Base-by-base conservation (phyloP, 352 stramenopile genomes). In the Elongisporangium senticosum region DNA sequence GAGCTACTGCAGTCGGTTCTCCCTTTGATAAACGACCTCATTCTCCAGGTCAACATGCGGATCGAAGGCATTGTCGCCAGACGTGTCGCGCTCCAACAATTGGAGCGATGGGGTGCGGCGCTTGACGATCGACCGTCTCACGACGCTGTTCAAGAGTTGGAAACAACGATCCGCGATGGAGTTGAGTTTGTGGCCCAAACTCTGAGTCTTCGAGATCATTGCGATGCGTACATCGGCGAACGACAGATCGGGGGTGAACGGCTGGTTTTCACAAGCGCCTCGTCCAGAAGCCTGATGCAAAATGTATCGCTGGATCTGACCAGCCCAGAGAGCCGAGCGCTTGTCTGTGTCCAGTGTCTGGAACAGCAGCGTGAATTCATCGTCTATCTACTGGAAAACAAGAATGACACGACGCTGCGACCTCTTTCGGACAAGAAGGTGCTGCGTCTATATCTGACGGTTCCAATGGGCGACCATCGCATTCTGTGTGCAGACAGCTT, bases 401-500 rank as follows among this genome's bases (percentile, higher is more conserved):
- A 50, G 19, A 65, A 59, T 51, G 49, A 62, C 10, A 64, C 39
- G 14, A 14, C 58, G 0, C 50, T 89, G 23, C 64, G 65, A 7
- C 23, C 60, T 7, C 56, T 81, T 11, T 71, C 72, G 3, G 7
- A 37, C 8, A 81, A 78, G 33, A 40, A 54, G 57, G 61, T 53
- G 1, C 62, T 74, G 10, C 69, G 79, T 8, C 63, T 83, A 4
- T 77, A 76, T 50, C 10, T 81, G 3, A 65, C 65, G 0, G 14
- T 76, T 0, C 70, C 75, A 0, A 78, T 93, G 64, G 68, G 74
- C 5, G 76, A 87, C 33, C 65, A 84, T 19, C 72, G 70, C 13
- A 53, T 93, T 2, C 24, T 91, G 10, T 86, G 77, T 58, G 67
- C 68, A 7, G 79, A 91, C 50, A 91, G 77, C 52, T 67, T 90